These are phyloP conservation scores for Pyrenula massariospora DNA, from an alignment of 495 filamentous ascomycete species.

Conservation along the genomic window DNA sequence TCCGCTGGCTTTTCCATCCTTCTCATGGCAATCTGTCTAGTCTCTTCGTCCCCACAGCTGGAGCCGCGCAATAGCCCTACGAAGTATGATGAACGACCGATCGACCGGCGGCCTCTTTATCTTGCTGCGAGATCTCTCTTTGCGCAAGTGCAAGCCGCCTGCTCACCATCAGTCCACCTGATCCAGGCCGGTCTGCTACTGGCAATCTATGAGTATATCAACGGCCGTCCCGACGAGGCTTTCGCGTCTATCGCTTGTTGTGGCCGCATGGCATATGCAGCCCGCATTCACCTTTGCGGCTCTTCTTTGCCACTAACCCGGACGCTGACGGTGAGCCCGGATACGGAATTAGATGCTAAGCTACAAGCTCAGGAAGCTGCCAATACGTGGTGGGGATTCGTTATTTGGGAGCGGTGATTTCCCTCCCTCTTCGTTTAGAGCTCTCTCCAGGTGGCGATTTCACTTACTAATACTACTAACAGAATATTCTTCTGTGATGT, in stretches of 20 bases:
- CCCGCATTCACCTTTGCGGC: constrained; percentile 10
- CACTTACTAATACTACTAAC: not conserved
- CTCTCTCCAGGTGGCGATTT: not conserved
- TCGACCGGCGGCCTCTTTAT: constrained; percentile 17
- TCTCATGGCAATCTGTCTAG: constrained; percentile 22
- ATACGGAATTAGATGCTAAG: constrained; percentile 1
- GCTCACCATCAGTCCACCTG: constrained; percentile 15
- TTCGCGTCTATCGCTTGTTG: constrained; percentile 19
- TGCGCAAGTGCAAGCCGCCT: constrained; percentile 18
- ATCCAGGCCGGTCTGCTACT: constrained; percentile 22
- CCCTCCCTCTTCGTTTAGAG: constrained; percentile 4
- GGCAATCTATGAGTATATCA: constrained; percentile 14
- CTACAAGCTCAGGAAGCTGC: constrained; percentile 13
- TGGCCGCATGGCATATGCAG: constrained; percentile 15
- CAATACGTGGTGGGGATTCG: constrained; percentile 26
- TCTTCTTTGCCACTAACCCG: not conserved
- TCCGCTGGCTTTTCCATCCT: constrained; percentile 20
- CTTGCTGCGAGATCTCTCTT: constrained; percentile 19
- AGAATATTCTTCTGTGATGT: constrained; percentile 5
- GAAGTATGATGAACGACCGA: constrained; percentile 5
- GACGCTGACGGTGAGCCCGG: not conserved
- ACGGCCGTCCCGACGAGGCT: constrained; percentile 14
- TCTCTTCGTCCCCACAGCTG: constrained; percentile 8
- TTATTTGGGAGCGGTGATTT: constrained; percentile 17
- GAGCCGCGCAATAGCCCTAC: not conserved